phyloP scores from a whole-genome alignment of 176 grass and related monocot genomes.

The Oryza glaberrima region DNA sequence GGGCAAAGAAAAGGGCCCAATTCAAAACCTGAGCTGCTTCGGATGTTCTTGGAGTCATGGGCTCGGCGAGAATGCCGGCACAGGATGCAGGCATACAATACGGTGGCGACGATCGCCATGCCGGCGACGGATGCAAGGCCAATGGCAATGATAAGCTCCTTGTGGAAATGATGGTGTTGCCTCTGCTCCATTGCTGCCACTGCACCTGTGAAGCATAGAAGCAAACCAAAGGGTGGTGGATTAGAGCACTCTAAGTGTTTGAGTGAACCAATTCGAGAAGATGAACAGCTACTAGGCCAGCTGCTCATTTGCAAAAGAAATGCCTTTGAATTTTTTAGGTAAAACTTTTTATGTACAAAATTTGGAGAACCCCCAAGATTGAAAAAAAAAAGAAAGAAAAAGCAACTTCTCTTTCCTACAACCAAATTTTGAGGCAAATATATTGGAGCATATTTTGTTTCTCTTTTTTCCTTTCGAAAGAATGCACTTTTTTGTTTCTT shows the following conservation, averaged over 20 bases:
- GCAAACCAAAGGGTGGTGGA: slow-evolving; percentile 10
- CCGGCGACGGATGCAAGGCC: slow-evolving; percentile 62
- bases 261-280: background rate
- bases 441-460: slow-evolving; percentile 3
- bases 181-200: slow-evolving; percentile 49
- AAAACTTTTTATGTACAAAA: background rate
- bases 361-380: background rate
- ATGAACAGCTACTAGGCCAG: background rate
- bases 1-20: background rate
- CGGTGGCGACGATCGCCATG: slow-evolving; percentile 43
- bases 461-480: background rate
- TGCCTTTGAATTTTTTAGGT: background rate
- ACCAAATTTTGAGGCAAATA: slow-evolving; percentile 4
- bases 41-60: slow-evolving; percentile 52
- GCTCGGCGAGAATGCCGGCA: slow-evolving; percentile 60
- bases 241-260: background rate
- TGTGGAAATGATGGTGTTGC: slow-evolving; percentile 61
- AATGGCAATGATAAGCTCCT: slow-evolving; percentile 65
- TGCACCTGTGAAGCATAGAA: slow-evolving; percentile 20
- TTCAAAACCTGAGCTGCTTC: slow-evolving; percentile 63
- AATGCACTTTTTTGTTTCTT: background rate
- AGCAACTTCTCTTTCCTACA: background rate
- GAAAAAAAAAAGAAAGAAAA: background rate
- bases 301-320: background rate
- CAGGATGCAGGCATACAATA: slow-evolving; percentile 58